A percentile compares a stretch with the other conserved stretches of the same genome.
Evolutionary conservation across 768 basidiomycete genomes (phyloP).

Genomic region (Russula vinacea): DNA sequence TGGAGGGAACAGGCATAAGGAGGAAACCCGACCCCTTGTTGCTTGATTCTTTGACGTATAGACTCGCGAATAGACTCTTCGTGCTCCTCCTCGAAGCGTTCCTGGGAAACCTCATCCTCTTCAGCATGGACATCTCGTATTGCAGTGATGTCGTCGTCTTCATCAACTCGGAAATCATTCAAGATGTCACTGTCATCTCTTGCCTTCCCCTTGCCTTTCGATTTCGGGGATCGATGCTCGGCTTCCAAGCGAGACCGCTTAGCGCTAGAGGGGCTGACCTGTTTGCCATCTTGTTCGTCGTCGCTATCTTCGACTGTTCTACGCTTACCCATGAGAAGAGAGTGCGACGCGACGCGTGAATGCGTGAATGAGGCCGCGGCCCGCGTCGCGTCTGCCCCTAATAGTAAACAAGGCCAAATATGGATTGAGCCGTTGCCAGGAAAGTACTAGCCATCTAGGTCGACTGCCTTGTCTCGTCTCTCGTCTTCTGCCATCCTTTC

Average conservation of each 20-base stretch:
- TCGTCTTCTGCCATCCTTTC: background rate
- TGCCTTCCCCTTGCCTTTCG: constrained; percentile 21
- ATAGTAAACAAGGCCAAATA: constrained; percentile 7
- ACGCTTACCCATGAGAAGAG: constrained; percentile 25
- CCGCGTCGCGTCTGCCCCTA: constrained; percentile 8
- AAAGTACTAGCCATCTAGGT: background rate
- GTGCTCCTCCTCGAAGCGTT: constrained; percentile 60
- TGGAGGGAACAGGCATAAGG: background rate
- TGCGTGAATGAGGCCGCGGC: background rate
- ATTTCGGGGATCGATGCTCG: constrained; percentile 13
- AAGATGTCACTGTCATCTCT: constrained; percentile 25
- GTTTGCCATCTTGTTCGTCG: constrained; percentile 20
- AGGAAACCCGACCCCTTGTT: constrained; percentile 46
- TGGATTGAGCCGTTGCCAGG: background rate
- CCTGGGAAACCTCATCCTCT: constrained; percentile 55
- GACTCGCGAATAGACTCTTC: constrained; percentile 54
- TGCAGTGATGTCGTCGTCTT: constrained; percentile 29
- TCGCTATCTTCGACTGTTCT: constrained; percentile 27
- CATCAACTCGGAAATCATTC: constrained; percentile 28
- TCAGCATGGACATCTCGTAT: constrained; percentile 22
- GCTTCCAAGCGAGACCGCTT: constrained; percentile 27
- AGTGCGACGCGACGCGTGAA: constrained; percentile 4
- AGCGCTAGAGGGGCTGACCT: constrained; percentile 2
- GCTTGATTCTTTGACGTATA: constrained; percentile 46
- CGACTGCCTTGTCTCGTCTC: background rate